A percentile compares a stretch with the other conserved stretches of the same genome.
These are phyloP conservation scores for Corinectria fuckeliana DNA, from an alignment of 2,329 filamentous ascomycete species.

Conservation along the genomic window DNA sequence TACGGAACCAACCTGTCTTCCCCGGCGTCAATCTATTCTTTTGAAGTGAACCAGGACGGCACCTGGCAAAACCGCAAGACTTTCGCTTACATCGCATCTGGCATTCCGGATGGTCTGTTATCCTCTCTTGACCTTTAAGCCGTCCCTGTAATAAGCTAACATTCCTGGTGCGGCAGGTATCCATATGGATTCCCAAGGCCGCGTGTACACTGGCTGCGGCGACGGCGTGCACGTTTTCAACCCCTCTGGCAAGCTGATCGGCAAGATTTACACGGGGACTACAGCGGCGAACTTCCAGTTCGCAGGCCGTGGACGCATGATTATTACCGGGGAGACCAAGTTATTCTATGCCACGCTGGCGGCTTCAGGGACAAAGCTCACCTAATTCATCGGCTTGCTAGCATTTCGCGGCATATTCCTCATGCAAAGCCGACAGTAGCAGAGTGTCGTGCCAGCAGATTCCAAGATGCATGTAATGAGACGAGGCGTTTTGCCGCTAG, in stretches of 20 bases:
- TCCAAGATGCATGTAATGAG: not conserved
- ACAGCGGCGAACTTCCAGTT: conserved; percentile 55
- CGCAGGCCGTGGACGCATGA: conserved; percentile 45
- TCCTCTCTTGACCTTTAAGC: not conserved
- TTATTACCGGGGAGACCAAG: conserved; percentile 45
- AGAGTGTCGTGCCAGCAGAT: not conserved
- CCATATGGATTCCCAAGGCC: conserved; percentile 60
- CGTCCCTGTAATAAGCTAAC: not conserved
- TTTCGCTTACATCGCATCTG: conserved; percentile 62
- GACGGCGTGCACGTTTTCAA: conserved; percentile 59
- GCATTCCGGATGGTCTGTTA: conserved; percentile 63
- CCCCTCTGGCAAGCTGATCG: conserved; percentile 53
- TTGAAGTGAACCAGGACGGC: conserved; percentile 52
- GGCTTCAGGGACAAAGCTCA: conserved; percentile 25
- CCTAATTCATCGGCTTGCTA: not conserved
- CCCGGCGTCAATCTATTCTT: conserved; percentile 52
- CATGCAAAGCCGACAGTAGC: not conserved
- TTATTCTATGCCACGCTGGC: conserved; percentile 42
- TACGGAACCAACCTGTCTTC: conserved; percentile 49
- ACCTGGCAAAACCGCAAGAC: conserved; percentile 56
- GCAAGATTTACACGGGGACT: conserved; percentile 61
- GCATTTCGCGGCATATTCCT: not conserved
- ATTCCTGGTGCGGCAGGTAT: conserved; percentile 49
- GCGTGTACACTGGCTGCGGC: conserved; percentile 59
- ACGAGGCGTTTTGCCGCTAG: not conserved